phyloP scores from a whole-genome alignment of 2,329 filamentous ascomycete genomes.

The Byssothecium circinans region DNA sequence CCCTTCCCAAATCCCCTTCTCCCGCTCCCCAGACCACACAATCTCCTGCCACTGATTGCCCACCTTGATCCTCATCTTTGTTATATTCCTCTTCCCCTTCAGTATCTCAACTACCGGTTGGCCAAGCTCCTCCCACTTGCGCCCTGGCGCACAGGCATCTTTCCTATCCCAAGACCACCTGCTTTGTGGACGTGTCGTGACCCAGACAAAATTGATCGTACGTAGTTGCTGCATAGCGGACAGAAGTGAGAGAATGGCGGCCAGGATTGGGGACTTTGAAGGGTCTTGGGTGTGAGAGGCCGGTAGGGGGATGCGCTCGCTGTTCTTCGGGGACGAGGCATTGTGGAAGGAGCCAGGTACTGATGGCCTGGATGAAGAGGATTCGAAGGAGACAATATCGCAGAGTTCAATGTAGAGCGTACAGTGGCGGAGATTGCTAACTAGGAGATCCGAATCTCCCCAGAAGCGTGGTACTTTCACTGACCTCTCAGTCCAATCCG shows the following conservation, averaged over 20 bases:
- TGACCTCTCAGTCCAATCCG: background rate
- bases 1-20: background rate
- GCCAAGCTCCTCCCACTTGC: constrained; percentile 11
- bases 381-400: background rate
- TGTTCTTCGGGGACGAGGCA: constrained; percentile 2
- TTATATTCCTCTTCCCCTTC: constrained; percentile 8
- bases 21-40: background rate
- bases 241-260: constrained; percentile 4
- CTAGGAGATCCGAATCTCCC: constrained; percentile 5
- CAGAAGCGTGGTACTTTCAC: constrained; percentile 10
- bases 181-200: background rate
- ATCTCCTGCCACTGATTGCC: constrained; percentile 2
- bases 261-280: constrained; percentile 7
- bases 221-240: constrained; percentile 11
- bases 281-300: background rate
- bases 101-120: constrained; percentile 8
- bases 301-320: too few relatives aligned
- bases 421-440: constrained; percentile 14
- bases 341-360: background rate
- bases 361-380: constrained; percentile 1
- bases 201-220: constrained; percentile 15
- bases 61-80: constrained; percentile 11
- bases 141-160: background rate
- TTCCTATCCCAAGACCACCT: background rate
- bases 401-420: constrained; percentile 19